Base-by-base conservation (phyloP, 331 rosid species). In the Cydonia oblonga region DNA sequence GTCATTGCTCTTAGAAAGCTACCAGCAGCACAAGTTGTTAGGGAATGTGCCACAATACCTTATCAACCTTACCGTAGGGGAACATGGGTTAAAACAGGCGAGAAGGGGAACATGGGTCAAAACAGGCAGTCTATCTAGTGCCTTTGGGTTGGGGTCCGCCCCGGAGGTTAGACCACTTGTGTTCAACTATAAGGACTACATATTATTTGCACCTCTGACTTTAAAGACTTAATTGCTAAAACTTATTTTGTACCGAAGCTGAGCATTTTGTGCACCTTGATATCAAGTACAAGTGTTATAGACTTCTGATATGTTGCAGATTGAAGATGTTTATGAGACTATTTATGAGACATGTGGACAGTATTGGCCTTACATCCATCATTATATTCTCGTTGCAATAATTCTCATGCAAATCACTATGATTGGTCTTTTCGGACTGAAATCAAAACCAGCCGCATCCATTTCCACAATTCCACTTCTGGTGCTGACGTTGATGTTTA, bases 321-420 rank as follows among this genome's bases (percentile, higher is more conserved):
- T 91, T 74, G 84, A 81, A 81, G 91, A 91, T 74, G 90, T 91
- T 63, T 93, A 93, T 30, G 90, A 79, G 78, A 86, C 88, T 8
- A 74, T 84, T 15, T 93, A 93, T 8, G 96, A 93, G 72, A 90
- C 96, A 29, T 84, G 88, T 63, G 97, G 96, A 75, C 87, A 85
- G 80, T 93, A 85, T 70, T 93, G 98, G 98, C 96, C 98, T 6
- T 76, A 84, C 79, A 85, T 91, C 78, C 96, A 93, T 84, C 88
- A 81, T 83, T 84, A 91, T 72, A 89, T 91, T 69, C 84, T 93
- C 56, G 70, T 89, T 24, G 87, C 92, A 52, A 80, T 91, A 61
- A 62, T 86, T 81, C 91, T 93, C 19, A 88, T 93, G 98, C 97
- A 93, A 84, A 80, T 89, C 71, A 89, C 96, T 20, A 91, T 93